Base-by-base conservation (phyloP, 495 filamentous ascomycete genomes). In the Cladorrhinum samala region DNA sequence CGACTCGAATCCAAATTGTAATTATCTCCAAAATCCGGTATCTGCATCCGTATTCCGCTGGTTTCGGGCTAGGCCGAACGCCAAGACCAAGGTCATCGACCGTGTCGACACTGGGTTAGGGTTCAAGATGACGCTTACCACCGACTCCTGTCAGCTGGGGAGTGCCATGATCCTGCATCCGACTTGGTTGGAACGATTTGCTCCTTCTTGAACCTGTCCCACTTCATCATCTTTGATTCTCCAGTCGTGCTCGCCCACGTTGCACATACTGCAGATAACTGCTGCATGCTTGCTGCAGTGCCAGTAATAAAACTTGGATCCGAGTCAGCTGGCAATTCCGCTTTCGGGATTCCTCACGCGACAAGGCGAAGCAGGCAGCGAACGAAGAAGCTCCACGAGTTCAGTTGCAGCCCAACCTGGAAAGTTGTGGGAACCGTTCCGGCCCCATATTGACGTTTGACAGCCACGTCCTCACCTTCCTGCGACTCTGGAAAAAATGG, bases 401-500 rank as follows among this genome's bases (percentile, higher is more conserved):
- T 41, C 11, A 4, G n/a, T n/a, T 41, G 11, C 39, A 18, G 39
- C 39, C 39, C 17, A 41, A 41, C 39, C 6, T 33, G 27, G 7
- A 41, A 14, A 41, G 8, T 41, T 3, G n/a, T n/a, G n/a, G n/a
- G n/a, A n/a, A n/a, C n/a, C n/a, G n/a, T 41, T 41, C 39, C 7
- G 11, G 39, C 39, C n/a, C 39, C 11, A 41, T 18, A 41, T 18
- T 41, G n/a, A n/a, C 39, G 5, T 9, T 41, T n/a, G 11, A 41
- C 8, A n/a, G 39, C 11, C 7, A 41, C 4, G 4, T 17, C 17
- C 25, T 9, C 9, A 13, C 36, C 11, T 39, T 30, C 6, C 14
- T 16, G 3, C 38, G n/a, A 3, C 17, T 21, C 13, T n/a, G 14
- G 9, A 40, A 41, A 57, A 46, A 24, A 69, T 65, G 61, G 53